Evolutionary conservation across 1,139 yeast species (phyloP), one percentile per base, ranked within the genome.

Genomic region (Zygotorulaspora mrakii): DNA sequence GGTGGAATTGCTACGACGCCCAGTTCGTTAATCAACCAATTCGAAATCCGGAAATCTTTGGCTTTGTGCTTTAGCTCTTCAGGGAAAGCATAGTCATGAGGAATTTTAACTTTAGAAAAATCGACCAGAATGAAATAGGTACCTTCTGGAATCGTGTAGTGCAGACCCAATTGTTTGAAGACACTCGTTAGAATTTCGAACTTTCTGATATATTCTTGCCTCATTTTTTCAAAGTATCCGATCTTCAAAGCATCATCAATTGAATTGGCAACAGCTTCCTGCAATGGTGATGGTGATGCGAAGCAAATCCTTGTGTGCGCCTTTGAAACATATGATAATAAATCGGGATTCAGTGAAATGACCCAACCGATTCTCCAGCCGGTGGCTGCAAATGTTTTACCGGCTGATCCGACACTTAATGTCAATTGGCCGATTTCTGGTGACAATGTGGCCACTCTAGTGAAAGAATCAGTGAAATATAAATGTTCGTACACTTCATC

Each of bases 361-460:
- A 89, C 74, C 91, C 94, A 91, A 39, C 98, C 98, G 40, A 91
- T 77, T 69, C 98, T 79, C 96, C 97, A 91, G 41, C 98, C 98
- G 17, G 98, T 91, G 29, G 96, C 96, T 17, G 96, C 95, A 68
- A 91, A 91, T 0, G 95, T 81, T 66, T 91, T 91, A 46, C 98
- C 98, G 4, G 96, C 98, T 21, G 96, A 86, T 0, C 97, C 97
- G 13, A 91, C 94, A 5, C 96, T 82, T 43, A 91, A 68, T 0
- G 96, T 86, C 54, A 91, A 70, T 41, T 77, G 76, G 20, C 77
- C 81, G 46, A 88, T 75, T 55, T 87, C 95, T 2, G 89, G 88
- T 4, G 80, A 69, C 42, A 91, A 67, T 2, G 85, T 76, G 2
- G 96, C 95, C 37, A 94, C 84, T 57, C 97, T 76, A 5, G 89